Evolutionary conservation across 805 yeast genomes (phyloP).

Genomic region (Trichomonascus vanleenenianus): DNA sequence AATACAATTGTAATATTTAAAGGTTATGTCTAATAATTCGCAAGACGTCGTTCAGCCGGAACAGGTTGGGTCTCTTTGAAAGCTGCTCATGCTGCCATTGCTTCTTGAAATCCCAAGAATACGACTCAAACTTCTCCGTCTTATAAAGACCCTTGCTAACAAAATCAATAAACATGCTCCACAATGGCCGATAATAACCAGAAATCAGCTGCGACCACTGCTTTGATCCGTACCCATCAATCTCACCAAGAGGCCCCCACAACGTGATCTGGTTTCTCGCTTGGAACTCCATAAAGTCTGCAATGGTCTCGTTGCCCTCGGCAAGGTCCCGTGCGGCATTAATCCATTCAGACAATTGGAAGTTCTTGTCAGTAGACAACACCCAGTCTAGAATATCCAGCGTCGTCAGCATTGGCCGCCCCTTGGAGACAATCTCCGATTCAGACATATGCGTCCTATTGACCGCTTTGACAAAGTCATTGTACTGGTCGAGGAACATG

Average conservation of each 20-base stretch:
- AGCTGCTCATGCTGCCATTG: background rate
- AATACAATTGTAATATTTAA: too few relatives aligned
- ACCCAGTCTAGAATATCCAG: conserved; percentile 9
- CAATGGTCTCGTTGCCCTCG: background rate
- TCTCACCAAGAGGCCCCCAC: conserved; percentile 11
- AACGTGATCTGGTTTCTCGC: conserved; percentile 14
- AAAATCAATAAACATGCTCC: conserved; percentile 7
- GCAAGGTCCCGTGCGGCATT: conserved; percentile 4
- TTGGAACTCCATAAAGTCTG: conserved; percentile 10
- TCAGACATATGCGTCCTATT: background rate
- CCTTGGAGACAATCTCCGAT: background rate
- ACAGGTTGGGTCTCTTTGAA: background rate
- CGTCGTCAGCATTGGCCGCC: background rate
- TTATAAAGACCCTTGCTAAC: background rate
- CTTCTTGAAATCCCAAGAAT: background rate
- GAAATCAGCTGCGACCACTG: conserved; percentile 14
- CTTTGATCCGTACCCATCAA: conserved; percentile 11
- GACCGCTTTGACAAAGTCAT: conserved; percentile 2
- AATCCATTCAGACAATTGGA: conserved; percentile 10
- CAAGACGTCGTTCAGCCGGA: too few relatives aligned
- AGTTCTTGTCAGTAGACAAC: conserved; percentile 10
- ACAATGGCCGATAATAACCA: conserved; percentile 8
- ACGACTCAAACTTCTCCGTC: background rate
- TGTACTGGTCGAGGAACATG: conserved; percentile 8
- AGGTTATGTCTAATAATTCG: too few relatives aligned